A percentile compares a stretch with the other conserved stretches of the same genome.
Evolutionary conservation across 805 yeast genomes (phyloP).

Genomic region (Metschnikowia drakensbergensis): DNA sequence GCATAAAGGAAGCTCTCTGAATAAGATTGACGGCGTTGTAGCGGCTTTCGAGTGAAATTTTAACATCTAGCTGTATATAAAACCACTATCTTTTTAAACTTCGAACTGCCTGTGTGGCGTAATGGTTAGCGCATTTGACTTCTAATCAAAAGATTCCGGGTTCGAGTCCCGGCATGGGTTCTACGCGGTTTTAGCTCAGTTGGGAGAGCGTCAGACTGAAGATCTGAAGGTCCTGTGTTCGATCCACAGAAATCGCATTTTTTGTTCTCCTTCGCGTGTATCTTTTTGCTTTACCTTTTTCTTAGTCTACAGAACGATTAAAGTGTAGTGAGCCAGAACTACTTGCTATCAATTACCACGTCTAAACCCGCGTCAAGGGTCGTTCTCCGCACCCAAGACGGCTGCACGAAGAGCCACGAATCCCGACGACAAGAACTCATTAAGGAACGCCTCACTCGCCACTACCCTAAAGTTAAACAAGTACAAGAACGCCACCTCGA

Average conservation of each 20-base stretch:
- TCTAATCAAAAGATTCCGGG: constrained; percentile 22
- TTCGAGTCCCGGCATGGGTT: constrained; percentile 23
- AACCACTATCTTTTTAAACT: neutral
- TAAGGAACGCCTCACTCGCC: constrained; percentile 34
- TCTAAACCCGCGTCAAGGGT: no score
- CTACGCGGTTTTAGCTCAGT: constrained; percentile 29
- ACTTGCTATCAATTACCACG: no score
- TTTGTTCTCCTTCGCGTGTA: neutral
- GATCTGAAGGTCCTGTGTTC: constrained; percentile 23
- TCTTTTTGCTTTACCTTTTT: neutral
- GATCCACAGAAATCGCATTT: constrained; percentile 20
- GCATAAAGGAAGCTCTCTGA: no score
- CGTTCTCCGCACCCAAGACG: neutral
- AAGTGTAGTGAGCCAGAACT: no score
- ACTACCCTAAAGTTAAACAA: constrained; percentile 48
- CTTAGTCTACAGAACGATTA: no score
- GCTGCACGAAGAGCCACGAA: constrained; percentile 28
- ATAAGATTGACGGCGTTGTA: no score
- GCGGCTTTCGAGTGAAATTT: neutral
- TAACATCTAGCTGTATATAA: neutral
- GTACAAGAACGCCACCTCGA: constrained; percentile 51
- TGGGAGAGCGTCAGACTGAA: constrained; percentile 33
- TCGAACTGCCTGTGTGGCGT: constrained; percentile 18
- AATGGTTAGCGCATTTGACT: constrained; percentile 21
- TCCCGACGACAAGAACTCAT: constrained; percentile 30